These are phyloP conservation scores for Xylariaceae sp. DNA, from an alignment of 2,329 filamentous ascomycete species.

Conservation along the genomic window DNA sequence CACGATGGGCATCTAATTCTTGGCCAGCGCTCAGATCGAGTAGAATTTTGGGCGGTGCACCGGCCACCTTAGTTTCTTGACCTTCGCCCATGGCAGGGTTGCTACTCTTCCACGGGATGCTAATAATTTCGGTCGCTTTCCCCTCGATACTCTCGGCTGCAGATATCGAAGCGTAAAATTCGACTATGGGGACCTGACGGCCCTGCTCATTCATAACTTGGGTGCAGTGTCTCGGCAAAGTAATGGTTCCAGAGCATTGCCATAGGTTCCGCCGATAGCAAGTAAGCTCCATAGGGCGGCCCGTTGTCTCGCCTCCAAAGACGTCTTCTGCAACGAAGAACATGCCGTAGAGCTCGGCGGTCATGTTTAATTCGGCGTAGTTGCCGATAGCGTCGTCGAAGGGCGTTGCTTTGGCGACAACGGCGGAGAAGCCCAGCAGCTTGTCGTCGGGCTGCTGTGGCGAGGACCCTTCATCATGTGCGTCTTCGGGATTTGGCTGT, in stretches of 20 bases:
- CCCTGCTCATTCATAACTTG: constrained; percentile 73
- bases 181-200: constrained; percentile 70
- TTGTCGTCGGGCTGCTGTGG: constrained; percentile 64
- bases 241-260: constrained; percentile 87
- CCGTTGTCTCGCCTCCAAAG: constrained; percentile 58
- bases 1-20: constrained; percentile 74
- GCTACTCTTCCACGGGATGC: constrained; percentile 90
- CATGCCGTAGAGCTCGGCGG: constrained; percentile 80
- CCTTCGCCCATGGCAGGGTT: constrained; percentile 47
- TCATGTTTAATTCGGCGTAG: constrained; percentile 63
- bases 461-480: constrained; percentile 45
- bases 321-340: constrained; percentile 84
- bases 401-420: constrained; percentile 58
- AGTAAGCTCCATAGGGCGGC: constrained; percentile 74
- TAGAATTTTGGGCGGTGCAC: constrained; percentile 52
- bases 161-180: constrained; percentile 78
- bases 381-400: constrained; percentile 62
- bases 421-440: constrained; percentile 70
- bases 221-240: constrained; percentile 68
- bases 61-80: constrained; percentile 48
- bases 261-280: constrained; percentile 95
- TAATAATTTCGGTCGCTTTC: constrained; percentile 90
- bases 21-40: constrained; percentile 57
- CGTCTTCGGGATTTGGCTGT: constrained; percentile 41
- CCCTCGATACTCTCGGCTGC: constrained; percentile 91